A percentile compares a stretch with the other conserved stretches of the same genome.
Conservation (phyloP, 495 filamentous ascomycete species). For the Podospora appendiculata region DNA sequence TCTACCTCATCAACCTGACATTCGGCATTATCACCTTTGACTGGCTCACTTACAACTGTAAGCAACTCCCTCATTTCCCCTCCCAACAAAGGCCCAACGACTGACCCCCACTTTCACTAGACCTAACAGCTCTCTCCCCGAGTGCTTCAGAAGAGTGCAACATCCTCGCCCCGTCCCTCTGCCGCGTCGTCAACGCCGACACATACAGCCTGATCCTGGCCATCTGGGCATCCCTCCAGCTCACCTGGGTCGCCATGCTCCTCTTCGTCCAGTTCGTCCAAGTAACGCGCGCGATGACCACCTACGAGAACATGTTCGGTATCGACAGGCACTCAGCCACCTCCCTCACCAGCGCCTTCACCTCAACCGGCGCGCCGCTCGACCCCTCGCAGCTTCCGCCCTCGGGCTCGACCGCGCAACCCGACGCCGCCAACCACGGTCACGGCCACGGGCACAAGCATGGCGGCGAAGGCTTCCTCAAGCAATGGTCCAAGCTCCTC, state of each 20-base stretch:
- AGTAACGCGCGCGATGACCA: slow-evolving; percentile 84
- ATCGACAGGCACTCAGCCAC: slow-evolving; percentile 48
- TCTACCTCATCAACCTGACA: slow-evolving; percentile 75
- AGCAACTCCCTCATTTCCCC: slow-evolving; percentile 11
- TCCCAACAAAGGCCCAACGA: neutral
- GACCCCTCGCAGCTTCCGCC: slow-evolving; percentile 33
- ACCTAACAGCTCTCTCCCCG: slow-evolving; percentile 25
- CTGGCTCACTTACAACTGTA: slow-evolving; percentile 35
- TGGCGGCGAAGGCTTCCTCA: slow-evolving; percentile 51
- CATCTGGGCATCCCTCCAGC: slow-evolving; percentile 72
- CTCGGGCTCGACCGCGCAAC: slow-evolving; percentile 21
- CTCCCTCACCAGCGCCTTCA: slow-evolving; percentile 71
- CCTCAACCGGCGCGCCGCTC: slow-evolving; percentile 69
- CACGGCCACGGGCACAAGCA: slow-evolving; percentile 39
- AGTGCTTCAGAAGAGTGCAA: slow-evolving; percentile 52
- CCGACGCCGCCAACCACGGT: slow-evolving; percentile 18
- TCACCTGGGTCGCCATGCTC: slow-evolving; percentile 94
- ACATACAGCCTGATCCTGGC: slow-evolving; percentile 72
- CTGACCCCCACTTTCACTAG: slow-evolving; percentile 2
- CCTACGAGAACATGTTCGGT: slow-evolving; percentile 88
- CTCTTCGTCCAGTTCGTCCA: slow-evolving; percentile 87
- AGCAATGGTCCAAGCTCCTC: slow-evolving; percentile 74
- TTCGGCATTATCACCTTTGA: slow-evolving; percentile 62
- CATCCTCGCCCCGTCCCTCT: slow-evolving; percentile 65
- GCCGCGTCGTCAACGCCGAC: slow-evolving; percentile 67